Evolutionary conservation across 345 rosid genomes (phyloP).

Genomic region (Durio zibethinus): DNA sequence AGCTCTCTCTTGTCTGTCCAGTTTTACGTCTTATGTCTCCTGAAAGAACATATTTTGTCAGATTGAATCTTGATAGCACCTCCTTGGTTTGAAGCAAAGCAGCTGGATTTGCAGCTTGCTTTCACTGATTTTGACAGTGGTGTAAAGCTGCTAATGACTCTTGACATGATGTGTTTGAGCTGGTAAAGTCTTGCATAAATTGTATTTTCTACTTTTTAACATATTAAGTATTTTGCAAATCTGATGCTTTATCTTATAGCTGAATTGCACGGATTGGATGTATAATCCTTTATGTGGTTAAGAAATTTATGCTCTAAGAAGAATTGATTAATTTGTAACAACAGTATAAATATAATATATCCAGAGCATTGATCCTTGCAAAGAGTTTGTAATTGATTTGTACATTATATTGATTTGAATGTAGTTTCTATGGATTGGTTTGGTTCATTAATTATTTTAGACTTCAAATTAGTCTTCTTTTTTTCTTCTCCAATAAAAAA

Average conservation of each 20-base stretch:
- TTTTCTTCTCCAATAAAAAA: too few species aligned
- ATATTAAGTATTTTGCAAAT: background rate
- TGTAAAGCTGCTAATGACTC: conserved; percentile 47
- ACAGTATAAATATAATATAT: background rate
- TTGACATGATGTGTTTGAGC: conserved; percentile 65
- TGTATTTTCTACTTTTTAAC: background rate
- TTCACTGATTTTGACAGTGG: conserved; percentile 45
- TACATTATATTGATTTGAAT: background rate
- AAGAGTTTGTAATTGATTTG: background rate
- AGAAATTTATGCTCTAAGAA: background rate
- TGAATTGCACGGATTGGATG: background rate
- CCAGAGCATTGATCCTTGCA: background rate
- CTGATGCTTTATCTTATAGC: conserved; percentile 1
- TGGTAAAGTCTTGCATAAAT: conserved; percentile 40
- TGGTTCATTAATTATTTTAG: background rate
- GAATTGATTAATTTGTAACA: conserved; percentile 1
- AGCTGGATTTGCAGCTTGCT: conserved; percentile 64
- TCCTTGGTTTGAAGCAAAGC: conserved; percentile 47
- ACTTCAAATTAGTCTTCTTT: too few species aligned
- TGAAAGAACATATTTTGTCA: background rate
- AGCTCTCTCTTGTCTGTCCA: background rate
- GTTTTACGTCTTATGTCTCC: background rate
- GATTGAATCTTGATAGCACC: background rate
- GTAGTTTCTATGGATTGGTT: conserved; percentile 3
- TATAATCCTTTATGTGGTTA: background rate